Evolutionary conservation across 257 asterid genomes (phyloP).

Genomic region (Nicotiana otophora): DNA sequence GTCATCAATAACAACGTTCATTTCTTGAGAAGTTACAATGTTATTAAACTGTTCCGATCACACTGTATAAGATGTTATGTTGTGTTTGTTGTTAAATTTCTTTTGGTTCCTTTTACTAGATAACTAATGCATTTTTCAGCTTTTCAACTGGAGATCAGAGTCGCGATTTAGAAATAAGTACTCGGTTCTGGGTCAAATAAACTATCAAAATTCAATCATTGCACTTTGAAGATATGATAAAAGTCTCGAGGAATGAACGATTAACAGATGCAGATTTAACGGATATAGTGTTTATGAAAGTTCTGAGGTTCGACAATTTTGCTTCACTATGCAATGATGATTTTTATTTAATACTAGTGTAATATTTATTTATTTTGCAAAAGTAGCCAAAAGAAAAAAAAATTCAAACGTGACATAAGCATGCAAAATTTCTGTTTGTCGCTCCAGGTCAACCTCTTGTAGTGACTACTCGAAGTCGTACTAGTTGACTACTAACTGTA

Average conservation of each 20-base stretch:
- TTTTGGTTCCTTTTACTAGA: not conserved
- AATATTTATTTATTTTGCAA: not conserved
- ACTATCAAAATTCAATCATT: not conserved
- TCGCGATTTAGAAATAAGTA: not conserved
- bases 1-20: not conserved
- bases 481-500: not conserved
- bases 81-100: not conserved
- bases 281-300: not conserved
- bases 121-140: not conserved
- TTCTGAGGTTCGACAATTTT: not conserved
- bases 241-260: too few species aligned
- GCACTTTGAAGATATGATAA: not conserved
- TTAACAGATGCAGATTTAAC: not conserved
- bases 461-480: not conserved
- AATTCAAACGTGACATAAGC: not conserved
- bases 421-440: not conserved
- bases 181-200: not conserved
- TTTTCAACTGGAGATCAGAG: not conserved
- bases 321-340: not conserved
- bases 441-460: not conserved
- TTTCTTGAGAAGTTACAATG: not conserved
- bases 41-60: not conserved
- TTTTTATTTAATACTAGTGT: not conserved
- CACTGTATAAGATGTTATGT: not conserved
- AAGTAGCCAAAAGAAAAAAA: not conserved